phyloP scores from a whole-genome alignment of 2,329 filamentous ascomycete genomes.

The Metarhizium humberi region DNA sequence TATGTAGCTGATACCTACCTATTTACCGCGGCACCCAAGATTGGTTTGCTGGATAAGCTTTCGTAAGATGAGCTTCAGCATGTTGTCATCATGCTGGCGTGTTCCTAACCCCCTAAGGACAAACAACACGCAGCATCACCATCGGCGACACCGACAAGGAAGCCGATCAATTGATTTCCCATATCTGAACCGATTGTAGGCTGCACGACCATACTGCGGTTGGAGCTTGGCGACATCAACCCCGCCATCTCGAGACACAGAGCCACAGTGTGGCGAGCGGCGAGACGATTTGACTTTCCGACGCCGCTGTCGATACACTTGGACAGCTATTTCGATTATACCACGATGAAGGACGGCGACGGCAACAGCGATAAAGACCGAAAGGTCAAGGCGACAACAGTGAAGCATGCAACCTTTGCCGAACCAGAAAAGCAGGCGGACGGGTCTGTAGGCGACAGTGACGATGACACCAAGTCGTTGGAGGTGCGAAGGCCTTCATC shows the following conservation, averaged over 20 bases:
- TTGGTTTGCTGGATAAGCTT: too few relatives aligned
- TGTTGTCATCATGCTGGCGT: background rate
- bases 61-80: background rate
- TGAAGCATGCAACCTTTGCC: slow-evolving; percentile 18
- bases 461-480: slow-evolving; percentile 36
- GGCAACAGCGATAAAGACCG: slow-evolving; percentile 10
- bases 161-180: background rate
- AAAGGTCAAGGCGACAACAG: slow-evolving; percentile 4
- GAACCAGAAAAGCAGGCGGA: background rate
- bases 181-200: background rate
- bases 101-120: background rate
- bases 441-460: slow-evolving; percentile 25
- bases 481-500: slow-evolving; percentile 31
- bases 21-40: too few relatives aligned
- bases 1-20: too few relatives aligned
- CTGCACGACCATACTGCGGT: background rate
- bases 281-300: background rate
- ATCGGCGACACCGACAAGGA: background rate
- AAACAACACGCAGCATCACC: background rate
- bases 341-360: slow-evolving; percentile 10
- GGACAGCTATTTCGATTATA: background rate
- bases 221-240: background rate
- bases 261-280: background rate
- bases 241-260: background rate
- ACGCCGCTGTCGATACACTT: background rate